Evolutionary conservation across 371 early-diverging fungal species (phyloP), one percentile per base, ranked within the genome.

Genomic region (Rhizopus delemar): DNA sequence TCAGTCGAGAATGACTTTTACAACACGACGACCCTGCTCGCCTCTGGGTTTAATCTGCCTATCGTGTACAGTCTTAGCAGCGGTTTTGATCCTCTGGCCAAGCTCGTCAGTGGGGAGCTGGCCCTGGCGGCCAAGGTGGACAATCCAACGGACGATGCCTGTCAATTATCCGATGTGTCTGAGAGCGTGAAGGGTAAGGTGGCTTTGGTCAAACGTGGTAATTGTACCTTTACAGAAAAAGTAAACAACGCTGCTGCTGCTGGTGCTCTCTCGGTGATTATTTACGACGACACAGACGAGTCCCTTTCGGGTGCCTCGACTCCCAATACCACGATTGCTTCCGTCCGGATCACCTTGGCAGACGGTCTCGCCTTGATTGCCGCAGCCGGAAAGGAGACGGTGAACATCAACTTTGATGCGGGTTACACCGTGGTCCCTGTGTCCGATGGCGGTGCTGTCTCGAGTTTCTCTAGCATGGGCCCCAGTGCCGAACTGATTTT

Each of bases 181-280:
- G 53, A 66, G 31, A 41, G 46, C 41, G 67, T 78, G 41, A 60
- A 56, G 3, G 74, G 74, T 12, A 77, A 83, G 63, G 68, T 82
- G 43, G 63, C 77, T 48, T 67, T 86, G 12, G 51, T 86, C 35
- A 63, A 76, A 60, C 78, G 86, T 55, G 86, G 86, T 32, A 48
- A 63, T 31, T 86, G 86, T 61, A 70, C 75, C 4, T 86, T 86
- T 53, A 68, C 66, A 16, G 71, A 69, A 4, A 86, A 86, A 64
- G 80, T 78, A 4, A 59, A 55, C 16, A 66, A 71, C 49, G 78
- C 74, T 13, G 75, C 60, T 8, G 35, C 66, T 50, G 73, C 63
- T n/a, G 85, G 85, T 29, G 86, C 81, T 8, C 60, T 78, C 51
- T 87, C 75, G 39, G 74, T 85, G 8, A 33, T 88, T 28, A 59